Base-by-base conservation (phyloP, 2,329 filamentous ascomycete species). In the Cordyceps fumosorosea region DNA sequence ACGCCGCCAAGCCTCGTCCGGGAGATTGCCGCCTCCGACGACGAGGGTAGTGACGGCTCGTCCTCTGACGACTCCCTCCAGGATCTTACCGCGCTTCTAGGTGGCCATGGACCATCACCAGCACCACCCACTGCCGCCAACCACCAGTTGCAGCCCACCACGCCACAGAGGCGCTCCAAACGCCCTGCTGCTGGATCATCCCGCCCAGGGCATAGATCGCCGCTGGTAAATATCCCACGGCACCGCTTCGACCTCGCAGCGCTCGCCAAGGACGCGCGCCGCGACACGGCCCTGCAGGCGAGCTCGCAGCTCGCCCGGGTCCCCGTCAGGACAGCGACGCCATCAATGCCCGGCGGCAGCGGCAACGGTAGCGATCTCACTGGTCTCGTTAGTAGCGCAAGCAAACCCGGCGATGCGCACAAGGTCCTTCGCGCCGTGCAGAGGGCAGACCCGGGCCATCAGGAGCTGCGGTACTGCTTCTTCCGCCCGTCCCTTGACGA, bases 11-110 rank as follows among this genome's bases (percentile, higher is more conserved):
- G 18, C 14, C 55, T 20, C 40, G n/a, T 29, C 37, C 37, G 24
- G 14, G 76, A 88, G 61, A 89, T 93, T 47, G 81, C 80, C 52
- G 87, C 84, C 60, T 92, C 90, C 0, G 90, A 93, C 68, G 88
- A 89, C 11, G 88, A 89, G n/a, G 82, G 82, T 20, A 81, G 81
- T 32, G 80, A 87, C 66, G 83, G 79, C 44, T 67, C 65, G 44
- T 71, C 69, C 20, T 85, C 85, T 20, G 83, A 84, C 29, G 81
- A 81, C 55, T 88, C 87, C 0, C 77, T 88, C 16, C 80, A 82
- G 5, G 78, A 82, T 50, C 71, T 88, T 1, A 71, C 73, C 10
- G 65, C 68, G 34, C 70, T 76, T 12, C 67, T 77, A 1, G 22
- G 45, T 20, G 45, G 45, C 22, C 6, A 66, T 67, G 18, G 63